Evolutionary conservation across 163 green algal species (phyloP).

Genomic region (Scenedesmus sp.): DNA sequence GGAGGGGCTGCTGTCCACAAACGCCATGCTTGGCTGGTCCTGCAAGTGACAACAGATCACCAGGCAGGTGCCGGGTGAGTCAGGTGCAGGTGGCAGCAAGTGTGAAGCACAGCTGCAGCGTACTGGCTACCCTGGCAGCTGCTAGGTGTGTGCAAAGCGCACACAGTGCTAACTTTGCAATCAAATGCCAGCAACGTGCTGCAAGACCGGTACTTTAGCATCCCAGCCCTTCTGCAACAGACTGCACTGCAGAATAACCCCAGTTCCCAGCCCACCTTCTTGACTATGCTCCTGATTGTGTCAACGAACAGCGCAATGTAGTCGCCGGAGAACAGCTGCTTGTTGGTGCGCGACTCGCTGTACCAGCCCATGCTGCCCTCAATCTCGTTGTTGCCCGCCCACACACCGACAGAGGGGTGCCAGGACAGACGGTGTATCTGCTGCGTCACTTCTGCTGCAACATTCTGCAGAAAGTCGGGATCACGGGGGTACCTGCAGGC

Average conservation of each 20-base stretch:
- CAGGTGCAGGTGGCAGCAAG: no score
- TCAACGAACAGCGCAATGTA: conserved; percentile 52
- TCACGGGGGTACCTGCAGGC: conserved; percentile 38
- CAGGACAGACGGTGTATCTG: conserved; percentile 56
- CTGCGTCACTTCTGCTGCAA: conserved; percentile 33
- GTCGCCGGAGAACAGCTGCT: conserved; percentile 37
- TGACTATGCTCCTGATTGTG: conserved; percentile 41
- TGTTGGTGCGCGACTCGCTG: conserved; percentile 49
- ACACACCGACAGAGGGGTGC: conserved; percentile 65
- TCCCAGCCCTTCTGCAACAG: no score
- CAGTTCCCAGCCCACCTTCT: conserved; percentile 19
- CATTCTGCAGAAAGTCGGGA: conserved; percentile 40
- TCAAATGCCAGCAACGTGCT: no score
- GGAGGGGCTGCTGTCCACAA: conserved; percentile 55
- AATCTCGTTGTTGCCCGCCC: conserved; percentile 69
- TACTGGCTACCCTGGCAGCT: no score
- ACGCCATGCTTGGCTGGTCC: conserved; percentile 28
- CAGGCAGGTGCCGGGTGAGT: neutral
- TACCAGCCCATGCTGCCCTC: conserved; percentile 67
- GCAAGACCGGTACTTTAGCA: no score
- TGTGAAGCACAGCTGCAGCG: no score
- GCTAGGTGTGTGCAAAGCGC: no score
- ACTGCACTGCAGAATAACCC: no score
- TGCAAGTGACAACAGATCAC: neutral
- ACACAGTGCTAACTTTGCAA: no score